Percentiles rank a stretch among this genome's conserved stretches.
Evolutionary conservation across 2,329 filamentous ascomycete species (phyloP).

Genomic region (Penicillium polonicum): DNA sequence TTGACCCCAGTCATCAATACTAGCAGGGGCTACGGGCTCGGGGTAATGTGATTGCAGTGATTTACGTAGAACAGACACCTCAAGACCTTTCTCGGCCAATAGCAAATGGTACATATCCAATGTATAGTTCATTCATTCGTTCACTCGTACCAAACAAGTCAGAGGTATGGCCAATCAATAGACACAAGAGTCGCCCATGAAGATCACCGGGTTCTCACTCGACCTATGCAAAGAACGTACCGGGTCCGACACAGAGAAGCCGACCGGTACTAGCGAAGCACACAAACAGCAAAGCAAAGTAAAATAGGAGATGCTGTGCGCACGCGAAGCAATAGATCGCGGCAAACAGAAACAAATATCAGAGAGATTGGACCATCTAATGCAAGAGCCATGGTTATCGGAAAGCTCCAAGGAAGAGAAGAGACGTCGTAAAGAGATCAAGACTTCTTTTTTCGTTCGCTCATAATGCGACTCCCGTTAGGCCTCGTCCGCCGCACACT

Average conservation of each 20-base stretch:
- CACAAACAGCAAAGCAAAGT: neutral
- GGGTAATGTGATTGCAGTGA: neutral
- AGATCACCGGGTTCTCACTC: neutral
- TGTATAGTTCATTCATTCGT: conserved; percentile 38
- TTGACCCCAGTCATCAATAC: neutral
- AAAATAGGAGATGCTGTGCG: neutral
- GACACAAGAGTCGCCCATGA: neutral
- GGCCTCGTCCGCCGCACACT: conserved; percentile 46
- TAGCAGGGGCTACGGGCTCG: no score
- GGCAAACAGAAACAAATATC: conserved; percentile 1
- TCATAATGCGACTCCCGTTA: conserved; percentile 47
- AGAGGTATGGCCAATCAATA: conserved; percentile 16
- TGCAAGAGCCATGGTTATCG: conserved; percentile 12
- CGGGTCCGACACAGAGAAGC: neutral
- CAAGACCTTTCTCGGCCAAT: neutral
- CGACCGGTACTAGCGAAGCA: neutral
- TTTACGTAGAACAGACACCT: neutral
- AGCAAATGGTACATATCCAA: conserved; percentile 8
- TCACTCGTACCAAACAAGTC: conserved; percentile 33
- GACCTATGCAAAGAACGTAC: neutral
- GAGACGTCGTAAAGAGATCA: conserved; percentile 7
- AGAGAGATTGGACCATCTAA: conserved; percentile 21
- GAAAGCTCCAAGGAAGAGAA: conserved; percentile 5
- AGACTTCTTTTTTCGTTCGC: conserved; percentile 11
- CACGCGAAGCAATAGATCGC: neutral